Conservation (phyloP, 2,329 filamentous ascomycete genomes). For the Pyrenochaeta sp. region DNA sequence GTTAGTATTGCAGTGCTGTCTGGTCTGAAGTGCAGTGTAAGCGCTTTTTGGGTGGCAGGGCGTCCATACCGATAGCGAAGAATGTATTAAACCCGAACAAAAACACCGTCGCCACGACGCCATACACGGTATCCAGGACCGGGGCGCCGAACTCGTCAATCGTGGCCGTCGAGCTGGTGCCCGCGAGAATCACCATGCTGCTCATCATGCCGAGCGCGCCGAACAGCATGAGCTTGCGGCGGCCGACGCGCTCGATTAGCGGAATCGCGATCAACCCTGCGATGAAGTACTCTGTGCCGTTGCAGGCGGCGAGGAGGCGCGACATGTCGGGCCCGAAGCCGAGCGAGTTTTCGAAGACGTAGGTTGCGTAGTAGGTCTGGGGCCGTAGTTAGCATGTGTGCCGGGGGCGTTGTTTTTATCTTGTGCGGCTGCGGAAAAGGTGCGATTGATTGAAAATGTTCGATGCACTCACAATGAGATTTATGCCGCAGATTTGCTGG, state of each 20-base stretch:
- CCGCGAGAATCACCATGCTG: conserved; percentile 58
- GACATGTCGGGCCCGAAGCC: conserved; percentile 52
- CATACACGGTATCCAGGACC: conserved; percentile 54
- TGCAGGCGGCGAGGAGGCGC: conserved; percentile 46
- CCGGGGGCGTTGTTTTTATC: too few species aligned
- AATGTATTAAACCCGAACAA: conserved; percentile 72
- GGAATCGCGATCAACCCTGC: conserved; percentile 49
- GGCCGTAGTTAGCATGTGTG: neutral
- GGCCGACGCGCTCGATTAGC: conserved; percentile 47
- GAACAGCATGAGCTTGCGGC: conserved; percentile 39
- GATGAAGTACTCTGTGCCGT: conserved; percentile 54
- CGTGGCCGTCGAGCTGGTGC: conserved; percentile 9
- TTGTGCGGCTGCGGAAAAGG: too few species aligned
- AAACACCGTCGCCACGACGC: conserved; percentile 65
- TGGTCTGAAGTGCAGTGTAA: too few species aligned
- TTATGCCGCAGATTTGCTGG: conserved; percentile 50
- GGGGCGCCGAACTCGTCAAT: conserved; percentile 12
- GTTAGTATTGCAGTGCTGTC: neutral
- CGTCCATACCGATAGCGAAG: conserved; percentile 64
- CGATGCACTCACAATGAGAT: conserved; percentile 24
- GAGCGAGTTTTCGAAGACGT: conserved; percentile 56
- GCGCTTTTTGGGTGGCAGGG: neutral
- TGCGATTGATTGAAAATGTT: too few species aligned
- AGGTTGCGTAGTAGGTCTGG: conserved; percentile 34
- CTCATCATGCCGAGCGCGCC: conserved; percentile 32